Conservation (phyloP, 306 rosid species). For the Vigna unguiculata region DNA sequence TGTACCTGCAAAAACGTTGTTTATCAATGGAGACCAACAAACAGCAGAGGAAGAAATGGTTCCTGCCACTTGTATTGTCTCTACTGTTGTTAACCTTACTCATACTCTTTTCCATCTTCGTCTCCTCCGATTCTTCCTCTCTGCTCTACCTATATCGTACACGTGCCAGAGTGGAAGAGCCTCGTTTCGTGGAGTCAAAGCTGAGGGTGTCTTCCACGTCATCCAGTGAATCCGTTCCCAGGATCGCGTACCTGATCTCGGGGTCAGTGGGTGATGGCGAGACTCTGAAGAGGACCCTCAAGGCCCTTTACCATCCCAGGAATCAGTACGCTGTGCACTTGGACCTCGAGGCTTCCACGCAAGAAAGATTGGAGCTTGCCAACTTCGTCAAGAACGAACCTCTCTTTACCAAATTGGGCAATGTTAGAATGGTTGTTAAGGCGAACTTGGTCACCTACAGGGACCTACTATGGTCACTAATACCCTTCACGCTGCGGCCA, state of each 20-base stretch:
- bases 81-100: constrained; percentile 49
- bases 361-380: constrained; percentile 54
- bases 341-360: constrained; percentile 56
- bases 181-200: constrained; percentile 59
- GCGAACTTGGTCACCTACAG: constrained; percentile 67
- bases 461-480: constrained; percentile 62
- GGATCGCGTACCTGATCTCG: constrained; percentile 62
- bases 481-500: constrained; percentile 60
- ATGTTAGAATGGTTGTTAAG: constrained; percentile 56
- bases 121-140: constrained; percentile 50
- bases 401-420: constrained; percentile 48
- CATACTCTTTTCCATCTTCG: constrained; percentile 44
- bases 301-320: constrained; percentile 59
- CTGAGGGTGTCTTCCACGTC: constrained; percentile 45
- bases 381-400: constrained; percentile 50
- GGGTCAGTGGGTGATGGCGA: constrained; percentile 60
- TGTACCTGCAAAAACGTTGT: neutral
- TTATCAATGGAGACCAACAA: constrained; percentile 55
- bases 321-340: constrained; percentile 62
- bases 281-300: constrained; percentile 52
- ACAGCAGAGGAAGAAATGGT: constrained; percentile 53
- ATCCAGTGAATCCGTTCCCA: constrained; percentile 36
- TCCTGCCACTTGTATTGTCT: constrained; percentile 46
- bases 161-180: neutral
- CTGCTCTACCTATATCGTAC: constrained; percentile 38